Base-by-base conservation (phyloP, 2,329 filamentous ascomycete species). In the Dactylellina leptospora region DNA sequence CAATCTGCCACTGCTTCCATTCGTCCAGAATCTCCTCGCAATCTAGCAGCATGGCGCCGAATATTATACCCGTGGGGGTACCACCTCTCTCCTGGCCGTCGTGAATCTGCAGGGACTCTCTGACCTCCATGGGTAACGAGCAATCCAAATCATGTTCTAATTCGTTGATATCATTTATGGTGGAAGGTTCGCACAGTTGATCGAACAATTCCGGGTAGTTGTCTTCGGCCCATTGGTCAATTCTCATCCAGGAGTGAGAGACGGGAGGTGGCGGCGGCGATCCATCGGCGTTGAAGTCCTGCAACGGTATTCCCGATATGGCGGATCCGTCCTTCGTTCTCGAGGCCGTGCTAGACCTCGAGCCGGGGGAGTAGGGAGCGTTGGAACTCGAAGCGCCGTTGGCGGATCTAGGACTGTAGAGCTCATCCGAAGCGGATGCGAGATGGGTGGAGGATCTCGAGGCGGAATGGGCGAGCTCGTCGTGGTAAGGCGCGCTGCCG, bases 21-120 rank as follows among this genome's bases (percentile, higher is more conserved):
- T 99, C 95, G 80, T 97, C 92, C 20, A 96, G 89, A 76, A 99
- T 96, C 79, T 99, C 95, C 80, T 99, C 95, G 78, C 95, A 97
- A 80, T 99, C 95, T 66, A 99, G 86, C 74, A 99, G 82, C 95
- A 99, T 99, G 79, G 87, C 90, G 71, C 93, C 87, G 77, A 99
- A 97, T 73, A 99, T 87, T 75, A 97, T 90, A 74, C 95, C 95
- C 0, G 93, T 97, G 0, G 95, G 95, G 64, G 85, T 85, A 74
- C 95, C 95, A 74, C 92, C 91, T 74, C 95, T 90, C 81, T 99
- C 95, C 81, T 99, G 95, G n/a, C 95, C 95, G 78, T 99, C 95
- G 80, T 99, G 95, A 58, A 92, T 80, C 82, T 90, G 88, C 77
- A 97, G 82, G 1, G 95, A 97, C 77, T 99, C 93, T 76, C 95